These are phyloP conservation scores for Blastobotrys proliferans DNA, from an alignment of 1,139 yeast species.

Conservation along the genomic window DNA sequence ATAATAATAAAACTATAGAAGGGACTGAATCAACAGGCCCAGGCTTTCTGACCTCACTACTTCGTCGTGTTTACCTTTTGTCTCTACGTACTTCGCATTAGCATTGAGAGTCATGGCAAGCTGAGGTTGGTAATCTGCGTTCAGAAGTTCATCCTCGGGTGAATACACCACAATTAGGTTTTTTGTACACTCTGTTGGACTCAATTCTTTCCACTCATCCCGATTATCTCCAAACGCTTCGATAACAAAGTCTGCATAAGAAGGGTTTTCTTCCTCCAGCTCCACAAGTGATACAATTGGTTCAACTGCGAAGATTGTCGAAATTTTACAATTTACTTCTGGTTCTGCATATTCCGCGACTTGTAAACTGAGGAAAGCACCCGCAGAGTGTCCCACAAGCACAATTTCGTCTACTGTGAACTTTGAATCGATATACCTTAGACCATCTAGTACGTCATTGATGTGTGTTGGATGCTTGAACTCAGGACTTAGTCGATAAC, in stretches of 20 bases:
- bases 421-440: slow-evolving; percentile 33
- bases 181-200: slow-evolving; percentile 25
- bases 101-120: slow-evolving; percentile 25
- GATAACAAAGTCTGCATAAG: slow-evolving; percentile 41
- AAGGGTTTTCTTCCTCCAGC: slow-evolving; percentile 44
- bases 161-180: slow-evolving; percentile 35
- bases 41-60: no score
- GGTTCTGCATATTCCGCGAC: neutral
- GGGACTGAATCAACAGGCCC: no score
- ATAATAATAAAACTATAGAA: no score
- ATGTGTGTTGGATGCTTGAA: slow-evolving; percentile 62
- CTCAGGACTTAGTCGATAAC: slow-evolving; percentile 66
- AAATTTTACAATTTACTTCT: neutral
- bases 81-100: slow-evolving; percentile 1
- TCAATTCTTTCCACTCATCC: slow-evolving; percentile 30
- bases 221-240: slow-evolving; percentile 42
- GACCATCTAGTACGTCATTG: slow-evolving; percentile 49
- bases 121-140: slow-evolving; percentile 31
- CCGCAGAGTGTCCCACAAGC: slow-evolving; percentile 77
- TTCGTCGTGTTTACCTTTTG: slow-evolving; percentile 13
- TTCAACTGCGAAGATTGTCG: slow-evolving; percentile 41
- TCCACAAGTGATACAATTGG: slow-evolving; percentile 48
- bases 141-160: slow-evolving; percentile 36
- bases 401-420: slow-evolving; percentile 35
- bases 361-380: slow-evolving; percentile 68